Evolutionary conservation across 352 stramenopile genomes (phyloP).

Genomic region (Phytophthora sojae): DNA sequence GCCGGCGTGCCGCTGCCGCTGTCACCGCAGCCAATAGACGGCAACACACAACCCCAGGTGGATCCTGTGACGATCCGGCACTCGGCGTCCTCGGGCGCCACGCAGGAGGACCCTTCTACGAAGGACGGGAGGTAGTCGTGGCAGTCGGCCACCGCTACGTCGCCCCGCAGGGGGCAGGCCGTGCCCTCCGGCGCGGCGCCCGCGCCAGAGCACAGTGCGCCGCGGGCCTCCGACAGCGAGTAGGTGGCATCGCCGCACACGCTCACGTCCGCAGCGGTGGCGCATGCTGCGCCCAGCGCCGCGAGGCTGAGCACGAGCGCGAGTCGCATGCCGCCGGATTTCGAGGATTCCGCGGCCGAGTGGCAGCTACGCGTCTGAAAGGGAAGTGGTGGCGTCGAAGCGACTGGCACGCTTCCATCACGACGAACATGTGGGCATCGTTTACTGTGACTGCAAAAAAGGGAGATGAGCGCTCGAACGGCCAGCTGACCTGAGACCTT

Average conservation of each 20-base stretch:
- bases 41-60: constrained; percentile 52
- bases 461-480: too few relatives aligned
- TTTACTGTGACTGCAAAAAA: constrained; percentile 3
- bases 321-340: constrained; percentile 10
- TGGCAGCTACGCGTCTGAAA: constrained; percentile 2
- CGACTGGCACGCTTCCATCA: not conserved
- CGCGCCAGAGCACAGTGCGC: constrained; percentile 26
- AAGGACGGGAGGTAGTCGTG: constrained; percentile 53
- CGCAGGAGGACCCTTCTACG: constrained; percentile 34
- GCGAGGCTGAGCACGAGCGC: constrained; percentile 16
- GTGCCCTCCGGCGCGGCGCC: constrained; percentile 38
- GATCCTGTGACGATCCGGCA: constrained; percentile 47
- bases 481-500: too few relatives aligned
- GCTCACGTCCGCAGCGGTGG: constrained; percentile 39
- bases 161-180: constrained; percentile 55
- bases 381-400: constrained; percentile 12
- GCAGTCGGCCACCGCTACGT: constrained; percentile 49
- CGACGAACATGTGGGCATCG: not conserved
- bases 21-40: constrained; percentile 34
- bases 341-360: not conserved
- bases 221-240: constrained; percentile 25
- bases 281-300: constrained; percentile 1
- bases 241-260: constrained; percentile 61
- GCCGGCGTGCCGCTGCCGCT: constrained; percentile 1
- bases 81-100: constrained; percentile 48